Evolutionary conservation across 23 red algal genomes (phyloP), one percentile per base, ranked within the genome.

Genomic region (Gracilaria domingensis): DNA sequence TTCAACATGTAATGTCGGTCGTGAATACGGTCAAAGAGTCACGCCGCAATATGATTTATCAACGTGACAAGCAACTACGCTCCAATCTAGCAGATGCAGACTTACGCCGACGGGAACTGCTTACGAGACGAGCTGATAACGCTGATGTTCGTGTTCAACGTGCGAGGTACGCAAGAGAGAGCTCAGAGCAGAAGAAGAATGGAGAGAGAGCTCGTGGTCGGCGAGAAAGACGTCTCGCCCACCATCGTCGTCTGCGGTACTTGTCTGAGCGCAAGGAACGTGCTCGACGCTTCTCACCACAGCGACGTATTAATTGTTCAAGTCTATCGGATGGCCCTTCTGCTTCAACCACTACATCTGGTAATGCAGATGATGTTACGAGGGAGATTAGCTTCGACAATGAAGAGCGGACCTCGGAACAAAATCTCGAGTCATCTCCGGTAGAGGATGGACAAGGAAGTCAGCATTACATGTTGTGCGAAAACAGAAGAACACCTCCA

Each of bases 1-100:
- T 87, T 54, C 62, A 87, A 39, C 84, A 87, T 59, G 84, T 87
- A 13, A 57, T 74, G 62, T 73, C 47, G 4, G 84, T 87, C 66
- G 84, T 51, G 25, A 73, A 75, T 38, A 44, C 53, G 25, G 66
- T 87, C 30, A 87, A 87, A 49, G 84, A 87, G 65, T 75, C 84
- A 28, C 64, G 84, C 29, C 62, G 84, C 30, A 44, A 75, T 45
- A 40, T 71, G 62, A 73, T 0, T 24, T 37, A 39, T 53, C 40
- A 66, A 33, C 84, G 84, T 57, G 40, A 87, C 65, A 54, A 36
- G 64, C 67, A 51, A 17, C 67, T 87, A 44, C 33, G 84, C 32
- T 55, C 84, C 21, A 75, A 44, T 50, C 84, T 73, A 13, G 62
- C 50, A 9, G 32, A 75, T 60, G 84, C 84, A 0, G 84, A 66